Evolutionary conservation across 2,329 filamentous ascomycete species (phyloP).

Genomic region (Pseudocercospora fuligena): DNA sequence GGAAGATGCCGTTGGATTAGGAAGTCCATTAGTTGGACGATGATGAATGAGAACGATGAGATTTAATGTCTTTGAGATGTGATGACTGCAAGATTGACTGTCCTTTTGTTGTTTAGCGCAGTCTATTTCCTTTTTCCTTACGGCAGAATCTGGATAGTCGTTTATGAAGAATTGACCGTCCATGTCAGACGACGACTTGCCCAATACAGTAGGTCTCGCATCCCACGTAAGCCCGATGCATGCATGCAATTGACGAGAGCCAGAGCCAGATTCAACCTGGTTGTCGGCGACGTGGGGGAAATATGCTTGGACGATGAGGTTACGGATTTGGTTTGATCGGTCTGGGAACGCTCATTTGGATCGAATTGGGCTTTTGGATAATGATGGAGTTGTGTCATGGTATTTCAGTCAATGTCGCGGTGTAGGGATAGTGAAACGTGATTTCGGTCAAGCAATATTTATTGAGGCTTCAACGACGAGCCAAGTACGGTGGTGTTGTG

Average conservation of each 20-base stretch:
- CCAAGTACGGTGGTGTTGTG: too few species aligned
- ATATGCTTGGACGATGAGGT: not conserved
- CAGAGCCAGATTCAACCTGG: not conserved
- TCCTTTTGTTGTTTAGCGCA: not conserved
- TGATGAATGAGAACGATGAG: conserved; percentile 9
- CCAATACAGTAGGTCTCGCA: not conserved
- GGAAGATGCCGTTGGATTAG: conserved; percentile 14
- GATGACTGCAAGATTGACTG: not conserved
- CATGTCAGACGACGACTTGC: not conserved
- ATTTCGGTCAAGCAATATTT: too few species aligned
- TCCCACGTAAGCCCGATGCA: not conserved
- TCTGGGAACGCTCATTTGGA: not conserved
- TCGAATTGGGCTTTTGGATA: too few species aligned
- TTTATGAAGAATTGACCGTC: too few species aligned
- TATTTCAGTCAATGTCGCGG: too few species aligned
- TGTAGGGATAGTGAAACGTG: too few species aligned
- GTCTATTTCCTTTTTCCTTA: not conserved
- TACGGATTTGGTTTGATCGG: not conserved
- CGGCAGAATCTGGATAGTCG: not conserved
- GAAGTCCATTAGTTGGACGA: conserved; percentile 18
- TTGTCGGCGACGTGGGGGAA: not conserved
- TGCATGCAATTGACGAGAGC: not conserved
- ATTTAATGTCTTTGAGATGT: not conserved
- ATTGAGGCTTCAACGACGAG: too few species aligned
- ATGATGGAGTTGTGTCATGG: too few species aligned